Conservation (phyloP, 2,329 filamentous ascomycete species). For the Aaosphaeria arxii region DNA sequence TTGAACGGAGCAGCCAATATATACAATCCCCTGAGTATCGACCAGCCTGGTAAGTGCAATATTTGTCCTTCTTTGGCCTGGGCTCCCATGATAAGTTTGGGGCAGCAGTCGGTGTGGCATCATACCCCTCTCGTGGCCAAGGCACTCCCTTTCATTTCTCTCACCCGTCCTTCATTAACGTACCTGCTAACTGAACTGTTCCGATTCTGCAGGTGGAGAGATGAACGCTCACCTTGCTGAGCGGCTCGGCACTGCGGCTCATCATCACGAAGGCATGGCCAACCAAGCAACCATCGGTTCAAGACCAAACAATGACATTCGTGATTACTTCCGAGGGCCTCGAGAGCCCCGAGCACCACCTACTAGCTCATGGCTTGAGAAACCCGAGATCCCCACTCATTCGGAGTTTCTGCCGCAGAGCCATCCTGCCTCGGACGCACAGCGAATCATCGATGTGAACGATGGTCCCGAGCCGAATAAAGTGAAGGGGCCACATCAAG, state of each 20-base stretch:
- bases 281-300: background rate
- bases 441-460: slow-evolving; percentile 17
- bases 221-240: slow-evolving; percentile 14
- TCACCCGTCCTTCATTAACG: background rate
- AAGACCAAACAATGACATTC: slow-evolving; percentile 21
- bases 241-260: slow-evolving; percentile 6
- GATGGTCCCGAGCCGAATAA: slow-evolving; percentile 25
- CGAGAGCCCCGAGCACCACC: too few species aligned
- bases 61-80: too few species aligned
- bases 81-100: too few species aligned
- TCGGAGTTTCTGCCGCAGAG: slow-evolving; percentile 47
- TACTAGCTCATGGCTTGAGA: slow-evolving; percentile 24
- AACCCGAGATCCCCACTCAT: slow-evolving; percentile 55
- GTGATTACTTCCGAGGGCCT: slow-evolving; percentile 19
- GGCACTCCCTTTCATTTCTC: background rate
- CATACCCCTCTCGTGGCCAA: too few species aligned
- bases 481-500: slow-evolving; percentile 53
- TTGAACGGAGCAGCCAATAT: too few species aligned
- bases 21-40: too few species aligned
- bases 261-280: background rate
- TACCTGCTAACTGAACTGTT: background rate
- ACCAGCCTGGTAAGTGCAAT: too few species aligned
- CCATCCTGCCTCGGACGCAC: background rate
- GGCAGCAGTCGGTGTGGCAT: too few species aligned
- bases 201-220: slow-evolving; percentile 2